Evolutionary conservation across 2,329 filamentous ascomycete genomes (phyloP).

Genomic region (Rutstroemia sp.): DNA sequence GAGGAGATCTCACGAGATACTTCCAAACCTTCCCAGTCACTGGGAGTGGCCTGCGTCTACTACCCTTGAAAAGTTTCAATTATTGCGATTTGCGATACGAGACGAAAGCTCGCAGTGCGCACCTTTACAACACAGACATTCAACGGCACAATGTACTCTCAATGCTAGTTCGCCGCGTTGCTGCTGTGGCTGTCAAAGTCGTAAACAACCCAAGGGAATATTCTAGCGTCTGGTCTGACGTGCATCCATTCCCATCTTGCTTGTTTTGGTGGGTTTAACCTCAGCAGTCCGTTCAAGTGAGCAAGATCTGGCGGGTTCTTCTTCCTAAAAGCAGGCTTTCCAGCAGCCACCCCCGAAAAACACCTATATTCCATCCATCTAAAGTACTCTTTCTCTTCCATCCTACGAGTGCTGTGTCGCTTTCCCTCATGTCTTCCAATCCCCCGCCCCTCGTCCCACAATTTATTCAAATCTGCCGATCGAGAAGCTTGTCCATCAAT

Average conservation of each 20-base stretch:
- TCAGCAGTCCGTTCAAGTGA: neutral
- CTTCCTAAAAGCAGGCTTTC: neutral
- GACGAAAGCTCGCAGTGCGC: too few relatives aligned
- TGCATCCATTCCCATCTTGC: neutral
- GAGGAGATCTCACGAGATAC: too few relatives aligned
- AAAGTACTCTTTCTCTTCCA: too few relatives aligned
- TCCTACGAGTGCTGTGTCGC: too few relatives aligned
- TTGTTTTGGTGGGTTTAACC: neutral
- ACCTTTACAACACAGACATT: too few relatives aligned
- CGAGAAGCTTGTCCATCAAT: neutral
- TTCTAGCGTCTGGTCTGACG: conserved; percentile 1
- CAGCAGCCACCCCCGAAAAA: too few relatives aligned
- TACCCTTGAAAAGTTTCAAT: too few relatives aligned
- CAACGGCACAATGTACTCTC: neutral
- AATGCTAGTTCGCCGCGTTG: neutral
- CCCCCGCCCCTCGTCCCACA: neutral
- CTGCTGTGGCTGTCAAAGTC: neutral
- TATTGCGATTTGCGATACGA: too few relatives aligned
- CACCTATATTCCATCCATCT: too few relatives aligned
- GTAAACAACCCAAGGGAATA: neutral
- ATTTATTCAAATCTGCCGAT: neutral
- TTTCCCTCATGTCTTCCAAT: neutral
- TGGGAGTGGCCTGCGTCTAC: too few relatives aligned
- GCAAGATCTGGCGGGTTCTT: too few relatives aligned
- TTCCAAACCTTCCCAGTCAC: too few relatives aligned